These are phyloP conservation scores for cucumber (Cucumis sativus) DNA, from an alignment of 306 rosid species.

Conservation along the genomic window Cucumber_9930_V3 NC_026658.2:17645501-17646000, in stretches of 20 bases:
- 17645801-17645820: not conserved
- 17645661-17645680: not conserved
- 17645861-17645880: not conserved
- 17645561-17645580: constrained; percentile 63
- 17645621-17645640: not conserved
- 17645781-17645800: not conserved
- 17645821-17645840: not conserved
- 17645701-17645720: not conserved
- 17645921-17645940: too few species aligned
- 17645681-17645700: not conserved
- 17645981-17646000: too few species aligned
- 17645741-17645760: not conserved
- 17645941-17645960: too few species aligned
- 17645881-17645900: not conserved
- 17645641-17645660: not conserved
- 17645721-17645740: not conserved
- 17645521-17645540: constrained; percentile 64
- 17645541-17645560: constrained; percentile 70
- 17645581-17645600: not conserved
- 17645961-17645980: too few species aligned
- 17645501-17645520: constrained; percentile 69
- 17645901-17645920: too few species aligned
- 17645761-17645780: not conserved
- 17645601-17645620: not conserved
- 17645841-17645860: not conserved